Evolutionary conservation across 805 yeast species (phyloP).

Genomic region (Nakazawaea wickerhamii): DNA sequence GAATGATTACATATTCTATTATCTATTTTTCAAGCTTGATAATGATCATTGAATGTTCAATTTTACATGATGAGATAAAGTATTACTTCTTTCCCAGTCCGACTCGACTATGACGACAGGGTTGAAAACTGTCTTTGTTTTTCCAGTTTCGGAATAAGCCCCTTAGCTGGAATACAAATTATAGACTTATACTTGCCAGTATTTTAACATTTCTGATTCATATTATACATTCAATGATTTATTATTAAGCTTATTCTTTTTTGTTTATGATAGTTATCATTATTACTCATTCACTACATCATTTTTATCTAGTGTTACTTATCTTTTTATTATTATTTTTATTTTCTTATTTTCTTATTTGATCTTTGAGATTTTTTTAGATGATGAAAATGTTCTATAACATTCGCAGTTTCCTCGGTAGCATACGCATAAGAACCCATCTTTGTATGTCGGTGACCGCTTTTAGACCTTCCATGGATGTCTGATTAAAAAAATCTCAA

Average conservation of each 20-base stretch:
- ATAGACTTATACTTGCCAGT: conserved; percentile 87
- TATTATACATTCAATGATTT: conserved; percentile 4
- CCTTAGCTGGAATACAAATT: conserved; percentile 1
- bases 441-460: conserved; percentile 85
- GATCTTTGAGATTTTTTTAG: conserved; percentile 25
- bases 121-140: conserved; percentile 45
- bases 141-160: conserved; percentile 25
- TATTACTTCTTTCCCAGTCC: conserved; percentile 85
- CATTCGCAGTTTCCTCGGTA: conserved; percentile 98
- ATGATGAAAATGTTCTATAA: conserved; percentile 74
- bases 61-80: conserved; percentile 25
- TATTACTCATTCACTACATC: conserved; percentile 10
- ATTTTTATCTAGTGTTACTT: not conserved
- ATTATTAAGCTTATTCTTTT: not conserved
- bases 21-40: not conserved
- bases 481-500: conserved; percentile 46
- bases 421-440: conserved; percentile 77
- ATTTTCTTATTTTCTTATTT: conserved; percentile 7
- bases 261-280: conserved; percentile 11
- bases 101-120: conserved; percentile 93
- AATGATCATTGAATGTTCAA: not conserved
- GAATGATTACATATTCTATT: too few relatives aligned
- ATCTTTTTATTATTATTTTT: conserved; percentile 11
- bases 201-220: conserved; percentile 57
- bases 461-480: conserved; percentile 85